Conservation (phyloP, 2,329 filamentous ascomycete genomes). For the Tothia fuscella region DNA sequence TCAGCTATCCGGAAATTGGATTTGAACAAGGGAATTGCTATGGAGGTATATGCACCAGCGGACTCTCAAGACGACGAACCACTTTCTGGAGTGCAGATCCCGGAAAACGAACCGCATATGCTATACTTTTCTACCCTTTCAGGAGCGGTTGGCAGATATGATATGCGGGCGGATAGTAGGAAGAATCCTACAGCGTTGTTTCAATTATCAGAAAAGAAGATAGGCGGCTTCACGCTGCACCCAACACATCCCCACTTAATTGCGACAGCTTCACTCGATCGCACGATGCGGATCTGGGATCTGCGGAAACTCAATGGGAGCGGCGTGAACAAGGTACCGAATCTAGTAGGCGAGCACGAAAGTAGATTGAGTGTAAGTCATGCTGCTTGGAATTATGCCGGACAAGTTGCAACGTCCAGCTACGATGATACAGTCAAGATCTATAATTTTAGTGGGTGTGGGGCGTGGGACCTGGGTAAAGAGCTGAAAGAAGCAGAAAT, state of each 20-base stretch:
- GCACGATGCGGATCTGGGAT: conserved; percentile 88
- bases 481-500: conserved; percentile 50
- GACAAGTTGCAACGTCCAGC: conserved; percentile 79
- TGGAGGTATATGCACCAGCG: conserved; percentile 67
- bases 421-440: conserved; percentile 96
- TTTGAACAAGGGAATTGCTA: conserved; percentile 63
- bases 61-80: conserved; percentile 61
- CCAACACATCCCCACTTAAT: conserved; percentile 70
- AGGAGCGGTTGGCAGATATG: conserved; percentile 69
- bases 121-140: conserved; percentile 82
- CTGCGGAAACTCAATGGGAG: conserved; percentile 63
- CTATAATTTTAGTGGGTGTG: conserved; percentile 54
- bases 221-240: conserved; percentile 82
- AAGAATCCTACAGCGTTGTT: conserved; percentile 50
- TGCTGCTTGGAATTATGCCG: conserved; percentile 75
- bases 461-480: conserved; percentile 30
- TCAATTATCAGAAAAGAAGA: conserved; percentile 79
- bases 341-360: conserved; percentile 67
- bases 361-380: conserved; percentile 82
- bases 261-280: conserved; percentile 80
- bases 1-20: conserved; percentile 83
- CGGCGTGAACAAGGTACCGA: conserved; percentile 48
- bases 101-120: conserved; percentile 54
- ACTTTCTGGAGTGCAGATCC: conserved; percentile 75
- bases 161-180: conserved; percentile 52